phyloP scores from a whole-genome alignment of 2,329 filamentous ascomycete species.

The Coniosporium tulheliwenetii region DNA sequence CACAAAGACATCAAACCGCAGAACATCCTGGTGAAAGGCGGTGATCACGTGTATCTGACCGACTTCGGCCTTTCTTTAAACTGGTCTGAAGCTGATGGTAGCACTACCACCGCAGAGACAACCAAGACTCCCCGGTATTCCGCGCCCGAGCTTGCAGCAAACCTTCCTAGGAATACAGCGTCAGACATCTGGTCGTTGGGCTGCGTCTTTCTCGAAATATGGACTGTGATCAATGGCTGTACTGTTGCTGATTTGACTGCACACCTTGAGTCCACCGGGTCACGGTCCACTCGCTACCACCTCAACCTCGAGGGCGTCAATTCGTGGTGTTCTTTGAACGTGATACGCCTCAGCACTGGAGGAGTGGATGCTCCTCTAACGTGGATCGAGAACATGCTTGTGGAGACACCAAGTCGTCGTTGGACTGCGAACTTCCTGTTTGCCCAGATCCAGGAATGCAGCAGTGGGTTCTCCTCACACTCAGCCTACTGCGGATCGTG shows the following conservation, averaged over 20 bases:
- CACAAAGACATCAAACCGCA: constrained; percentile 11
- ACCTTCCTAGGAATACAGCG: constrained; percentile 1
- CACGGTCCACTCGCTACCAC: too few species aligned
- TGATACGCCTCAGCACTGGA: too few species aligned
- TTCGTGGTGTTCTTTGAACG: too few species aligned
- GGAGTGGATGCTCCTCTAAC: too few species aligned
- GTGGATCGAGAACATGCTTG: too few species aligned
- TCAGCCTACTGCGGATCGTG: too few species aligned
- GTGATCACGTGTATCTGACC: constrained; percentile 5
- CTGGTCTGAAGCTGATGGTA: constrained; percentile 6
- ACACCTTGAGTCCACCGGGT: too few species aligned
- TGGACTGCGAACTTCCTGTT: too few species aligned
- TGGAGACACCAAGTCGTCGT: too few species aligned
- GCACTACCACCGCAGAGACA: constrained; percentile 5
- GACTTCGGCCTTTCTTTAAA: constrained; percentile 11
- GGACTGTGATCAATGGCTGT: constrained; percentile 2
- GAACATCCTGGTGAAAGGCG: constrained; percentile 7
- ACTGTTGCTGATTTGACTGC: not conserved
- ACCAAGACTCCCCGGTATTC: constrained; percentile 2
- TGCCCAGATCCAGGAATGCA: too few species aligned
- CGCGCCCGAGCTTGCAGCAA: constrained; percentile 2
- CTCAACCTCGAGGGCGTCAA: too few species aligned
- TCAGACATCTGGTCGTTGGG: constrained; percentile 11
- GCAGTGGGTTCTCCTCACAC: too few species aligned
- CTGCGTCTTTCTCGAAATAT: constrained; percentile 7